Evolutionary conservation across 2,329 filamentous ascomycete species (phyloP), one percentile per base, ranked within the genome.

Genomic region (Diatrype stigma): DNA sequence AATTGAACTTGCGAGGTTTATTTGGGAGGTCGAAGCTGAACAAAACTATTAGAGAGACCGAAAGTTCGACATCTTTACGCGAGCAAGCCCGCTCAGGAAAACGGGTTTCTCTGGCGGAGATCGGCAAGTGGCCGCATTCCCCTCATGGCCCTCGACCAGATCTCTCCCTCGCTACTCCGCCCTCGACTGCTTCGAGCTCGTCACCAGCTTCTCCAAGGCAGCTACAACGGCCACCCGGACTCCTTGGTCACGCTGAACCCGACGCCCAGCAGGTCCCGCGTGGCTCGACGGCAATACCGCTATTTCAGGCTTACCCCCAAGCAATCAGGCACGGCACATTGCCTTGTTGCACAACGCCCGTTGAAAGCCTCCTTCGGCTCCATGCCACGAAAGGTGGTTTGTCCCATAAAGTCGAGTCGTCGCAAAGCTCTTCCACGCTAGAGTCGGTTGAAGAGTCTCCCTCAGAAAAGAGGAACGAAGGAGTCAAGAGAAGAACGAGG

Each of bases 241-340:
- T 50, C 37, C 47, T 45, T 47, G 48, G 38, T 28, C 56, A 54
- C 12, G 50, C 50, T 42, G 64, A 59, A 28, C 45, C 54, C 14
- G 53, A 52, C 21, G 55, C 55, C 8, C 51, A 45, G 23, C 42
- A 46, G 8, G 42, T 54, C n/a, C 47, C 49, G 37, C 23, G 32
- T 35, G 54, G 46, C 32, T 49, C 50, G 7, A 50, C 46, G 32
- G 46, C 46, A 45, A 51, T 40, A 35, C 89, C 90, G 2, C 73
- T 96, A 12, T 95, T 92, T 67, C 88, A 96, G 66, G 90, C 89
- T 12, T 96, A 91, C 65, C 87, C 89, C 0, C 91, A 96, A 68
- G 84, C 90, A 2, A 79, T 90, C 58, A 91, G 88, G 62, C 82
- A 94, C 66, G 84, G 82, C 11, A 83, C 80, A 16, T 74, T 96